Evolutionary conservation across 352 stramenopile genomes (phyloP).

Genomic region (Pseudoperonospora humuli): DNA sequence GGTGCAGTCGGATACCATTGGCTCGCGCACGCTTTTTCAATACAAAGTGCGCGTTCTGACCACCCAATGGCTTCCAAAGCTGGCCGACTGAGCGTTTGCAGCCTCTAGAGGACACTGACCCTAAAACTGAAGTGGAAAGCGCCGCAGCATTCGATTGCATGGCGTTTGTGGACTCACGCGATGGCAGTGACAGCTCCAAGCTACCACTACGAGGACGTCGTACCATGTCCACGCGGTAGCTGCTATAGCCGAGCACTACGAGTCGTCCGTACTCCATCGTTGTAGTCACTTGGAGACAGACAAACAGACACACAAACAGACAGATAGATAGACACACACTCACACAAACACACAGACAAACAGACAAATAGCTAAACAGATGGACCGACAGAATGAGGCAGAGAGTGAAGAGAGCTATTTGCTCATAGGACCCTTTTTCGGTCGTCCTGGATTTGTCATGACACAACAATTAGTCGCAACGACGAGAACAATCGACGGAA

Average conservation of each 20-base stretch:
- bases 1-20: constrained; percentile 45
- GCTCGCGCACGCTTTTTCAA: constrained; percentile 33
- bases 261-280: constrained; percentile 75
- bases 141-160: neutral
- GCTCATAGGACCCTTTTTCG: no score
- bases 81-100: constrained; percentile 41
- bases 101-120: neutral
- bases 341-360: no score
- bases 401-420: no score
- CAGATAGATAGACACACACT: no score
- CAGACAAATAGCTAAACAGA: no score
- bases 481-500: no score
- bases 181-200: constrained; percentile 10
- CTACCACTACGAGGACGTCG: constrained; percentile 16
- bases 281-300: no score
- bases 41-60: constrained; percentile 65
- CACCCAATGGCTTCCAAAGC: constrained; percentile 63
- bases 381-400: no score
- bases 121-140: neutral
- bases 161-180: constrained; percentile 31
- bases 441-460: no score
- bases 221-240: constrained; percentile 62
- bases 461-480: no score
- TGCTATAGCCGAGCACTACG: constrained; percentile 79
- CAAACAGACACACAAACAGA: no score